Evolutionary conservation across 2,329 filamentous ascomycete genomes (phyloP), one percentile per base, ranked within the genome.

Genomic region (Sporothrix schenckii): DNA sequence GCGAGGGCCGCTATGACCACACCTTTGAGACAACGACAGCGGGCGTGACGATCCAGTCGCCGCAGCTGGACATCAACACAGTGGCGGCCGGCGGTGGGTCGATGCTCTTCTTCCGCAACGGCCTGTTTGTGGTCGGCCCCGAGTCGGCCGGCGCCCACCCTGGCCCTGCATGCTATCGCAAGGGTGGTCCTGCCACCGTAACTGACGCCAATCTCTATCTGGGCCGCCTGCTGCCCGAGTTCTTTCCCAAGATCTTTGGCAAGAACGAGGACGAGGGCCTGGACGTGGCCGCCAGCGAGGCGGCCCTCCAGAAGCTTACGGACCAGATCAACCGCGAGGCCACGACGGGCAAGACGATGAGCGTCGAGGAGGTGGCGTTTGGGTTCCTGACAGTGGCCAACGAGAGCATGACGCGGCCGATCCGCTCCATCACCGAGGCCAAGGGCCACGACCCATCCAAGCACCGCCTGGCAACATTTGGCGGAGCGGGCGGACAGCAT

Each of bases 171-270:
- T 97, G 93, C 75, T 97, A 97, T 79, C 87, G 93, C 44, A 97
- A 97, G 79, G 92, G 91, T 0, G 94, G 94, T 0, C 93, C 94
- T 4, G 85, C 94, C 4, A 95, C 94, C 0, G 93, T 97, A n/a
- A 97, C 94, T 0, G 94, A 97, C 77, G 94, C 94, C 1, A 97
- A 97, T 75, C 80, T 97, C 6, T 92, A 92, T 75, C 87, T 97
- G 0, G 93, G 94, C 0, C 87, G 94, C 52, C 83, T 98, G 4
- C 81, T 97, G 1, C 94, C 94, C 0, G 92, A 96, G 72, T 97
- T 95, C 83, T 97, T 97, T 77, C 94, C 94, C 0, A 94, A 94
- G 78, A 97, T 98, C 71, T 97, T 98, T 75, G 94, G 94, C 60
- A 91, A 92, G 78, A 91, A 94, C 58, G 94, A 97, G 77, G 85